These are phyloP conservation scores for Gossypium aridum DNA, from an alignment of 441 rosid species.

Conservation along the genomic window DNA sequence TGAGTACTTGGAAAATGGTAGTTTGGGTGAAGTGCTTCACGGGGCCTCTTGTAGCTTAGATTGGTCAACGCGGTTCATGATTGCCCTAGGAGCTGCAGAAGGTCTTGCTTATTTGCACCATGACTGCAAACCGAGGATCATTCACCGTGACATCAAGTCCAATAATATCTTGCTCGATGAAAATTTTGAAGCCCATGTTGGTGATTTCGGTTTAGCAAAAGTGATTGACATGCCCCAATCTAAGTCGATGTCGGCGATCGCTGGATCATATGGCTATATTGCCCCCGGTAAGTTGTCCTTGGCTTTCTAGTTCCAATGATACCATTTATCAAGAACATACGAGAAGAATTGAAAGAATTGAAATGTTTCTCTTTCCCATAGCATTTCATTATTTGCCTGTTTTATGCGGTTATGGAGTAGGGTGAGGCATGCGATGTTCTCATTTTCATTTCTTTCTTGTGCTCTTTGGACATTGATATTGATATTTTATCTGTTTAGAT, in stretches of 20 bases:
- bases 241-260: slow-evolving; percentile 90
- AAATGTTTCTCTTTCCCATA: not conserved
- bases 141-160: slow-evolving; percentile 94
- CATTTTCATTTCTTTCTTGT: not conserved
- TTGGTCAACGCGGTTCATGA: slow-evolving; percentile 75
- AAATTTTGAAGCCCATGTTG: slow-evolving; percentile 90
- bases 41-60: slow-evolving; percentile 55
- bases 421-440: not conserved
- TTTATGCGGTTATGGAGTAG: not conserved
- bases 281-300: slow-evolving; percentile 70
- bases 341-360: not conserved
- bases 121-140: slow-evolving; percentile 86
- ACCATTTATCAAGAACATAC: not conserved
- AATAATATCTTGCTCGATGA: slow-evolving; percentile 83
- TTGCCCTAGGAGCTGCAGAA: slow-evolving; percentile 97
- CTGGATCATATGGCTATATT: slow-evolving; percentile 96
- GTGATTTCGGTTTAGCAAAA: slow-evolving; percentile 97
- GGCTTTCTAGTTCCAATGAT: not conserved
- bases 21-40: slow-evolving; percentile 86
- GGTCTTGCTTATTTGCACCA: slow-evolving; percentile 95
- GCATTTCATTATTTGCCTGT: not conserved
- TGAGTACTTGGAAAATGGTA: slow-evolving; percentile 83
- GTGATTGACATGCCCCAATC: slow-evolving; percentile 95
- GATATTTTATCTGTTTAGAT: slow-evolving; percentile 4
- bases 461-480: not conserved